These are phyloP conservation scores for Begonia peltatifolia DNA, from an alignment of 306 rosid genomes.

Conservation along the genomic window DNA sequence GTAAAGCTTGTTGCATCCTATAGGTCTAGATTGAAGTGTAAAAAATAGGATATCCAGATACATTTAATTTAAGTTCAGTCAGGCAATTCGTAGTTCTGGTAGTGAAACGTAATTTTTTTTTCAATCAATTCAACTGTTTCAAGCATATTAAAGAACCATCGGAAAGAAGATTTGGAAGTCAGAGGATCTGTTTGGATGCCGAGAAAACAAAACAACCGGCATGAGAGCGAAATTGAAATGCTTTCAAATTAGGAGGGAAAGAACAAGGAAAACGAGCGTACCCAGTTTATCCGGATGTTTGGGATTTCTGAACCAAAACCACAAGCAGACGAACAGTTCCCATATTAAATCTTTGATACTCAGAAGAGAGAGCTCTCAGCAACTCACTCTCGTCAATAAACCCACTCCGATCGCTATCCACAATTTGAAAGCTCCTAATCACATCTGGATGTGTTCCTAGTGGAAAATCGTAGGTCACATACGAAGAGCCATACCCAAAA, in stretches of 20 bases:
- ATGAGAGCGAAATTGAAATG: too few species aligned
- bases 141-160: too few species aligned
- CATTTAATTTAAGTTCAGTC: too few species aligned
- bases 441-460: conserved; percentile 55
- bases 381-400: conserved; percentile 61
- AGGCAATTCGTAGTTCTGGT: too few species aligned
- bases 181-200: too few species aligned
- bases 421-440: conserved; percentile 55
- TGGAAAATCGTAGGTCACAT: conserved; percentile 34
- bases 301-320: conserved; percentile 53
- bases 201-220: too few species aligned
- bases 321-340: conserved; percentile 76
- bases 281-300: conserved; percentile 38
- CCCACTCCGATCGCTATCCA: conserved; percentile 76
- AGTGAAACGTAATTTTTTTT: too few species aligned
- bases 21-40: too few species aligned
- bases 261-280: conserved; percentile 10
- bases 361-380: conserved; percentile 73
- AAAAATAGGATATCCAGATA: too few species aligned
- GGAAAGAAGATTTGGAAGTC: too few species aligned
- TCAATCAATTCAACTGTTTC: too few species aligned
- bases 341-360: conserved; percentile 45
- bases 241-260: background rate
- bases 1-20: too few species aligned
- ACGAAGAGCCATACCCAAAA: conserved; percentile 18